These are phyloP conservation scores for Corynespora cassiicola DNA, from an alignment of 2,329 filamentous ascomycete genomes.

Conservation along the genomic window DNA sequence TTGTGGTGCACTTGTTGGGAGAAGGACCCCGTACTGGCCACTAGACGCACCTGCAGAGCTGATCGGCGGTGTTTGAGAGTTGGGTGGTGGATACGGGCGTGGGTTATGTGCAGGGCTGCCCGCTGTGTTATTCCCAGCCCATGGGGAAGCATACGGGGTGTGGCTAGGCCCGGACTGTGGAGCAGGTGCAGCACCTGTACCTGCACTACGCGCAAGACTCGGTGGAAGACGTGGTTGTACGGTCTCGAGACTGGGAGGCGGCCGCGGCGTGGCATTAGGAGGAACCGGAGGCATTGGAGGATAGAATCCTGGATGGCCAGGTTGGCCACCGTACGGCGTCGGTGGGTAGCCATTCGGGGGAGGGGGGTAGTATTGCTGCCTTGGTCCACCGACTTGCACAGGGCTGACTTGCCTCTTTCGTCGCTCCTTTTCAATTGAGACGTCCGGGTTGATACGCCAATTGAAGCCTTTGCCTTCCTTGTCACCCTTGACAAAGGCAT, in stretches of 20 bases:
- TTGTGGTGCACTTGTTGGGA: constrained; percentile 38
- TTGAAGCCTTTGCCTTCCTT: constrained; percentile 68
- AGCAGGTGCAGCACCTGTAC: constrained; percentile 27
- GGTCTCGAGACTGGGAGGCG: constrained; percentile 29
- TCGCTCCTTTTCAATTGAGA: constrained; percentile 65
- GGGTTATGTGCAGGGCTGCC: constrained; percentile 31
- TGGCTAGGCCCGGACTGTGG: constrained; percentile 34
- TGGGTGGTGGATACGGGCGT: constrained; percentile 36
- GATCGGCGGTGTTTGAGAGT: constrained; percentile 30
- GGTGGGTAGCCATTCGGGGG: constrained; percentile 34
- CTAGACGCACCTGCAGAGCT: constrained; percentile 26
- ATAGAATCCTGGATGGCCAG: constrained; percentile 32
- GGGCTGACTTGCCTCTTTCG: constrained; percentile 58
- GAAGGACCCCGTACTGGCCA: constrained; percentile 43
- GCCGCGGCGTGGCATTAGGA: constrained; percentile 33
- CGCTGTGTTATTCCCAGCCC: constrained; percentile 38
- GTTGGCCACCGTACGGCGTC: constrained; percentile 30
- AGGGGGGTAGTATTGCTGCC: constrained; percentile 38
- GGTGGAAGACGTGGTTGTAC: constrained; percentile 43
- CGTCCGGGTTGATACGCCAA: constrained; percentile 66
- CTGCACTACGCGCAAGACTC: constrained; percentile 39
- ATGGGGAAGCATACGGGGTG: constrained; percentile 45
- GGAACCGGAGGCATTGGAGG: constrained; percentile 37
- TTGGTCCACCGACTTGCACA: constrained; percentile 43
- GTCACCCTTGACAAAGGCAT: constrained; percentile 67